These are phyloP conservation scores for Exophiala aquamarina DNA, from an alignment of 2,329 filamentous ascomycete species.

Conservation along the genomic window DNA sequence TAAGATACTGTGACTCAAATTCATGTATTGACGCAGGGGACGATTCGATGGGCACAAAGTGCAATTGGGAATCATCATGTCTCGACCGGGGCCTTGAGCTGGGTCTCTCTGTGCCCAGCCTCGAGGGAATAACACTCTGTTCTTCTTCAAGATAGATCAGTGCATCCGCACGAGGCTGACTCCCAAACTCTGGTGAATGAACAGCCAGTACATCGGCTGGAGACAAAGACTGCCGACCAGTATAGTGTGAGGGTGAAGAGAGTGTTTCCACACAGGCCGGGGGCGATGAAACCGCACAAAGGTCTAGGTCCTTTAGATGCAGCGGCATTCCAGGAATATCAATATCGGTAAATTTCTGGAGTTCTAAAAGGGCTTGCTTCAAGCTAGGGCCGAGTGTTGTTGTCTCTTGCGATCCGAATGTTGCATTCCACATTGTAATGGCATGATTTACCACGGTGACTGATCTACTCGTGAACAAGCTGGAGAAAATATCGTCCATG, in stretches of 20 bases:
- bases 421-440: conserved; percentile 66
- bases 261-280: too few relatives aligned
- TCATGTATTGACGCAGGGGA: conserved; percentile 51
- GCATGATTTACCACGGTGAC: conserved; percentile 52
- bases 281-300: too few relatives aligned
- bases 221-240: too few relatives aligned
- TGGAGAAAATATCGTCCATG: conserved; percentile 51
- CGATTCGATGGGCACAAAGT: conserved; percentile 69
- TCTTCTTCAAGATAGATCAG: background rate
- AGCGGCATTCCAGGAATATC: background rate
- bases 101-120: conserved; percentile 42
- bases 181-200: conserved; percentile 16
- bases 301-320: too few relatives aligned
- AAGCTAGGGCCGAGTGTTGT: conserved; percentile 67
- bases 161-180: conserved; percentile 2
- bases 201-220: background rate
- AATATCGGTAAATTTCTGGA: conserved; percentile 5
- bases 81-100: conserved; percentile 55
- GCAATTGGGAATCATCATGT: conserved; percentile 80
- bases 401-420: conserved; percentile 61
- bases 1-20: conserved; percentile 70
- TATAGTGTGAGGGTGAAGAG: too few relatives aligned
- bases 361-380: conserved; percentile 53
- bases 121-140: background rate
- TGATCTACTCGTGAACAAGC: conserved; percentile 55